These are phyloP conservation scores for Trichosporon sp. DNA, from an alignment of 1,284 basidiomycete genomes.

Conservation along the genomic window DNA sequence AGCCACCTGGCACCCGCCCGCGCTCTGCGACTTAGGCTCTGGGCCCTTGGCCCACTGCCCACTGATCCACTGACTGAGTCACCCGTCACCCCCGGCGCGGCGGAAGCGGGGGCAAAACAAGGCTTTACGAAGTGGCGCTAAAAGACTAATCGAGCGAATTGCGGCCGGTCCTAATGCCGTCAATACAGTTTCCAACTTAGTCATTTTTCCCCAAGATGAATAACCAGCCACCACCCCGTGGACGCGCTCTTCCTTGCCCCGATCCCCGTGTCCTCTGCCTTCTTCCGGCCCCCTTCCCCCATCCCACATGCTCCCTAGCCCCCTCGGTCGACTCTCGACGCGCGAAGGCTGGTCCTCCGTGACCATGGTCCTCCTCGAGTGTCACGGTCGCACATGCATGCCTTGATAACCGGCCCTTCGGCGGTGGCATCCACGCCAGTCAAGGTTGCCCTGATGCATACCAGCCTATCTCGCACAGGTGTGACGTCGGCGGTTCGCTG, in stretches of 20 bases:
- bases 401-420: background rate
- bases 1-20: background rate
- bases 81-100: background rate
- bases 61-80: background rate
- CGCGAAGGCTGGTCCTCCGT: background rate
- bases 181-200: constrained; percentile 1
- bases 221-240: background rate
- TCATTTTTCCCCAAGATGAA: background rate
- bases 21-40: background rate
- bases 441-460: background rate
- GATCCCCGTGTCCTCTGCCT: background rate
- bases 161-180: background rate
- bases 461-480: background rate
- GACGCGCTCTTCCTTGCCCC: no score
- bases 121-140: background rate
- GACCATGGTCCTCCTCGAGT: background rate
- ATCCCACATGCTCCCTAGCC: background rate
- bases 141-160: background rate
- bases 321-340: background rate
- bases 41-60: background rate
- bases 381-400: background rate
- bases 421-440: background rate
- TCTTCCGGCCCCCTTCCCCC: no score
- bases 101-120: background rate
- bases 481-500: background rate